Evolutionary conservation across 2,329 filamentous ascomycete genomes (phyloP), one percentile per base, ranked within the genome.

Genomic region (Colletotrichum sp.): DNA sequence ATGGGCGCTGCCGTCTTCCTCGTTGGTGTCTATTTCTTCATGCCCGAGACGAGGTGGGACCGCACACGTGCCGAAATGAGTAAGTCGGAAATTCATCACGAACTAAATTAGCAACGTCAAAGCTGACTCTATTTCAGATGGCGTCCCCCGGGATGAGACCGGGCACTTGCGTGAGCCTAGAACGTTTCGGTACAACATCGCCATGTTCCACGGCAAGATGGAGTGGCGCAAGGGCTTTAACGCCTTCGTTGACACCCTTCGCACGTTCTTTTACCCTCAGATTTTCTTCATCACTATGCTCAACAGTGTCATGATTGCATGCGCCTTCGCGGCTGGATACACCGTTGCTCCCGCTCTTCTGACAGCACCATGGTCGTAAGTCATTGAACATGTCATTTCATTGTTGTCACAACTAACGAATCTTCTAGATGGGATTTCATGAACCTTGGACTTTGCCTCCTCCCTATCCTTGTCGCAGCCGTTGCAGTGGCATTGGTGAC

Each of bases 11-110:
- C 80, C 3, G 72, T 82, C 13, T 69, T 80, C 34, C 74, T 85
- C 7, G 76, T 85, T 7, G 67, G 78, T 1, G 73, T 85, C 9
- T 78, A 84, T 21, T 63, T 78, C 6, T 80, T 83, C 21, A 76
- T 85, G 16, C 84, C 84, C 1, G 84, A 86, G 78, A 85, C 84
- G 0, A 78, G 81, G 4, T 84, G 81, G 80, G 78, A 77, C 1
- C 80, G 84, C 12, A 80, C 82, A 0, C 76, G 74, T 9, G 79
- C 81, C 3, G 81, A 83, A 69, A 79, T 84, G 12, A 81, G 83
- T 78, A 71, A 55, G 34, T 30, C 1, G 0, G 12, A 21, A 21
- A 52, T 21, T 21, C 10, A 13, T 21, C 43, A 21, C n/a, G n/a
- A 21, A 52, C 43, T 52, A 52, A 52, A 52, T 21, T 13, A 52